Base-by-base conservation (phyloP, 805 yeast genomes). In the Saturnispora gosingensis region DNA sequence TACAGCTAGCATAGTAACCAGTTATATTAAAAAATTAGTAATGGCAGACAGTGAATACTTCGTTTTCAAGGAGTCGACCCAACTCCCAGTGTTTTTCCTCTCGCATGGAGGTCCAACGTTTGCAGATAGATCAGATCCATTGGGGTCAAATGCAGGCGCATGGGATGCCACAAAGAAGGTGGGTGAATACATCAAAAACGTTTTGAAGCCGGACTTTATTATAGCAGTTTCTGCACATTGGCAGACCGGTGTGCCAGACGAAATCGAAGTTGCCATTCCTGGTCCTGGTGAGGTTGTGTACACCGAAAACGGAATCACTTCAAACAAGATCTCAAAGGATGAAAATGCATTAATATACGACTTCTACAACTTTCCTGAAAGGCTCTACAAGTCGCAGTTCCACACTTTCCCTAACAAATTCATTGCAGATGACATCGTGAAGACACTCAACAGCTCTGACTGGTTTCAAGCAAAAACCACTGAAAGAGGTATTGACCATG, bases 101-200 rank as follows among this genome's bases (percentile, higher is more conserved):
- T 80, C 88, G n/a, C 95, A 86, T 67, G 95, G 95, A 7, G 93
- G 90, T 0, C 95, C 95, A 7, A 80, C 85, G 1, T 84, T 86
- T 63, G 77, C 85, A 72, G 82, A 83, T 58, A 63, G 70, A 35
- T 66, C 72, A n/a, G 74, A 70, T 47, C 70, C 66, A 22, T 67
- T 70, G 46, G 80, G 80, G 18, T 78, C 83, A 36, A 73, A 77
- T 52, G 48, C 50, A 2, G 87, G 87, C 5, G 90, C 91, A 0
- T 83, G 76, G 71, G 68, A 72, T 24, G 68, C 68, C 5, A 72
- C 81, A 6, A 66, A 71, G 45, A 58, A 66, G 22, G 54, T 83
- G 6, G 95, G 95, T 3, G 55, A 63, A 16, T 65, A 68, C 38
- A 80, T 86, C 55, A 70, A 72, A 46, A 62, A 68, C 1, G 59